Conservation (phyloP, 176 grass and related monocot species). For the Oryza nivara region DNA sequence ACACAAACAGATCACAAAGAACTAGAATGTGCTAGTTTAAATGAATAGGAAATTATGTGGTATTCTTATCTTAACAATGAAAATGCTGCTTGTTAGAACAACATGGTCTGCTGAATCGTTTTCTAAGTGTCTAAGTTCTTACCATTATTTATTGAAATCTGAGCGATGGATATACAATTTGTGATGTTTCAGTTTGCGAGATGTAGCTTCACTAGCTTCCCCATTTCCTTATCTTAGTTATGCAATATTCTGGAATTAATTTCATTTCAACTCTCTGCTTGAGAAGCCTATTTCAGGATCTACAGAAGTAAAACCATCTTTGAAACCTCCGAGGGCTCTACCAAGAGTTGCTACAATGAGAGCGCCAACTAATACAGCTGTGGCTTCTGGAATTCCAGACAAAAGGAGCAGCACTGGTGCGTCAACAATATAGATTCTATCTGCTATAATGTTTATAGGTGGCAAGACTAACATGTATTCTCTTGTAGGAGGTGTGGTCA, state of each 20-base stretch:
- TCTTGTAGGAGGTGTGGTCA: constrained; percentile 58
- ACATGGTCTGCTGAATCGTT: background rate
- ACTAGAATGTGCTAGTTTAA: background rate
- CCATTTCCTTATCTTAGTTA: constrained; percentile 23
- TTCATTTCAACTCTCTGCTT: constrained; percentile 21
- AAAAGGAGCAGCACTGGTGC: constrained; percentile 75
- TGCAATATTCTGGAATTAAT: constrained; percentile 21
- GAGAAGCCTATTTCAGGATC: constrained; percentile 39
- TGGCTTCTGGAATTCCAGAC: constrained; percentile 32
- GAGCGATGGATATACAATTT: background rate
- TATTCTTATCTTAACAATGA: background rate
- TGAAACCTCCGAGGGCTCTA: constrained; percentile 62
- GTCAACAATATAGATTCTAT: constrained; percentile 12
- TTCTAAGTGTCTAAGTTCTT: background rate
- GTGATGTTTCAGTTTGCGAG: background rate
- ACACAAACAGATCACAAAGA: background rate
- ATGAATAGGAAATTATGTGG: background rate
- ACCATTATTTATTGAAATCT: background rate
- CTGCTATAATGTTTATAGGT: background rate
- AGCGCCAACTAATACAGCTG: constrained; percentile 45
- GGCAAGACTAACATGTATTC: background rate
- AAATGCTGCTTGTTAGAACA: background rate
- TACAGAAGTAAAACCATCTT: constrained; percentile 54
- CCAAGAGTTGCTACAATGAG: constrained; percentile 59
- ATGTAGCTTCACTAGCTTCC: background rate